Evolutionary conservation across 139 green algal genomes (phyloP), one percentile per base, ranked within the genome.

Genomic region (Chlorokybus atmophyticus): DNA sequence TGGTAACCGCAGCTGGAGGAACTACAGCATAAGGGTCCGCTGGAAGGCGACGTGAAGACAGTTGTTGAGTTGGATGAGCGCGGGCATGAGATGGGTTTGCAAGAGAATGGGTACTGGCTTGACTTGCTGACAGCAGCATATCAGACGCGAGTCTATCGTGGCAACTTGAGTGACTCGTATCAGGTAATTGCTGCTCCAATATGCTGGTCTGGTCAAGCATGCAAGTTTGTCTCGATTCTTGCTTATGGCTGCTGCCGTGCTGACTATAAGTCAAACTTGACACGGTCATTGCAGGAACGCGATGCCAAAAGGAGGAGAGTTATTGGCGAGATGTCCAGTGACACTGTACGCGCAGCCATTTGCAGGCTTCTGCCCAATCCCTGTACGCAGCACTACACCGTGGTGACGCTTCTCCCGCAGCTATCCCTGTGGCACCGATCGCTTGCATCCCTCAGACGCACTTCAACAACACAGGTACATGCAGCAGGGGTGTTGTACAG

Each of bases 21-120:
- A 3, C 40, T 85, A 52, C 80, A 87, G 66, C 24, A 60, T 27
- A 40, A 71, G 14, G 75, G 68, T 5, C 66, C 79, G 4, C 77
- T 25, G 4, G 55, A 59, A n/a, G 70, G 71, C 21, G 83, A 94
- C 40, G 62, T 87, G 21, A 53, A 62, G 2, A 88, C 80, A 3
- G 51, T 84, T 29, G 17, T 69, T 4, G 83, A 74, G 42, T 51
- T 90, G 47, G 82, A 89, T 55, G 35, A 72, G 41, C 60, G 82
- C 4, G 35, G 67, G 7, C 68, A 62, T 32, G 82, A 93, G 68
- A 75, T 62, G 1, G 44, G 64, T 32, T 55, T 73, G 53, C 57
- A 87, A 57, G 83, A 88, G 71, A 87, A 6, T 24, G 14, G n/a
- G n/a, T n/a, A n/a, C n/a, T n/a, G n/a, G n/a, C n/a, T n/a, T n/a